Evolutionary conservation across 2,329 filamentous ascomycete species (phyloP).

Genomic region (Venturia carpophila): DNA sequence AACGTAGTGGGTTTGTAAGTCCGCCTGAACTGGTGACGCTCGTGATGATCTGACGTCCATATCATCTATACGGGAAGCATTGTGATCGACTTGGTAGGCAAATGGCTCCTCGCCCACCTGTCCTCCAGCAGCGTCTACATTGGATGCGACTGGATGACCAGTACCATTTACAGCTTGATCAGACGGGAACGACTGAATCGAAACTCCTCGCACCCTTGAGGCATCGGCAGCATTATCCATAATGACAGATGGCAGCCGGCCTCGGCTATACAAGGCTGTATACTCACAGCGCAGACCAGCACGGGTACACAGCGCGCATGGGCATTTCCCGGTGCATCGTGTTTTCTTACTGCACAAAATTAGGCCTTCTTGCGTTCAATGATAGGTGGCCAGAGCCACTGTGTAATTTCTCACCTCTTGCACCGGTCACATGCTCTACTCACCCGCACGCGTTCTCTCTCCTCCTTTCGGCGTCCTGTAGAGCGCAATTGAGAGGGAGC

Average conservation of each 20-base stretch:
- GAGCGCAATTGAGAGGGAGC: not conserved
- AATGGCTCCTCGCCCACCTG: not conserved
- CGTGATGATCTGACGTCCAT: slow-evolving; percentile 27
- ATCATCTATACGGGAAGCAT: not conserved
- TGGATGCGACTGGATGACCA: not conserved
- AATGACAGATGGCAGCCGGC: slow-evolving; percentile 36
- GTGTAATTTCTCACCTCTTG: slow-evolving; percentile 35
- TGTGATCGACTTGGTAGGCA: not conserved
- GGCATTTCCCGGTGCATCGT: slow-evolving; percentile 31
- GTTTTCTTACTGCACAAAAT: slow-evolving; percentile 29
- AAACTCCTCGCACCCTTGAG: slow-evolving; percentile 2
- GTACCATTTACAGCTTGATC: not conserved
- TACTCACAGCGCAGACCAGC: slow-evolving; percentile 39
- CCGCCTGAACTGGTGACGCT: slow-evolving; percentile 41
- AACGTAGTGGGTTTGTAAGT: slow-evolving; percentile 42
- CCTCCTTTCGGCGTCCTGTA: slow-evolving; percentile 29
- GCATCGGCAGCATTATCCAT: slow-evolving; percentile 25
- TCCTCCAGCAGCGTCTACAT: not conserved
- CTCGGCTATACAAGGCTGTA: slow-evolving; percentile 43
- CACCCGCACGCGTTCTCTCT: slow-evolving; percentile 35
- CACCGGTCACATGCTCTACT: slow-evolving; percentile 43
- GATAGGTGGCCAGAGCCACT: slow-evolving; percentile 17
- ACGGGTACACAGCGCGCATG: slow-evolving; percentile 29
- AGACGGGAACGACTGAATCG: not conserved
- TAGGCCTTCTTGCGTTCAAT: slow-evolving; percentile 20